Base-by-base conservation (phyloP, 2,329 filamentous ascomycete species). In the Didymella keratinophila region DNA sequence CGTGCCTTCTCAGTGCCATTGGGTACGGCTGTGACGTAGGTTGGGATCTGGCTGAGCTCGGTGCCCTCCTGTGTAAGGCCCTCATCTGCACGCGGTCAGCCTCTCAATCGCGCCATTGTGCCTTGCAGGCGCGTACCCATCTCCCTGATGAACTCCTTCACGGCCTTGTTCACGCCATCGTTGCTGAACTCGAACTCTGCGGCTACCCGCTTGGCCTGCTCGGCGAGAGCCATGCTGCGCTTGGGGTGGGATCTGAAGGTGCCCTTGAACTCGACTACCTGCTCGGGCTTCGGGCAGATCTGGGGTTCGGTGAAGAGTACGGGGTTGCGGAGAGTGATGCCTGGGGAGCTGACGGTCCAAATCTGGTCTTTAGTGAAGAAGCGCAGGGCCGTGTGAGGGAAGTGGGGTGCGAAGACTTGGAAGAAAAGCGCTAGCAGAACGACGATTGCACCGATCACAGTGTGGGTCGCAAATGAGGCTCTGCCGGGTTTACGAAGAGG, bases 1-100 rank as follows among this genome's bases (percentile, higher is more conserved):
- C 69, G 70, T 80, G 94, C 93, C 89, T 97, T 96, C 81, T 99
- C 95, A 3, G 93, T 97, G 70, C 95, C 95, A 84, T 98, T 95
- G 74, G 95, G 95, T 27, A 98, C 93, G 34, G 87, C 89, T 1
- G 95, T 98, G 66, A 99, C 94, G 78, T 97, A 99, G 41, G 93
- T 97, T 8, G 95, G 95, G 72, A 99, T 98, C 81, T 98, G 95
- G 80, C 91, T 94, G 81, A 99, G 80, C 68, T 89, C 93, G 30
- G 91, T 89, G 62, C 89, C 89, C 69, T 93, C 87, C 71, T 89
- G 87, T 60, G 86, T 80, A 66, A 98, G 81, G 27, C 95, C 95
- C 82, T 96, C 91, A 65, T 90, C 91, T 93, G 68, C 65, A 39
- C 43, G 51, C 39, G 42, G 63, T 69, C 64, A 65, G 68, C 57